These are phyloP conservation scores for Ceratocystiopsis sp. DNA, from an alignment of 2,329 filamentous ascomycete genomes.

Conservation along the genomic window DNA sequence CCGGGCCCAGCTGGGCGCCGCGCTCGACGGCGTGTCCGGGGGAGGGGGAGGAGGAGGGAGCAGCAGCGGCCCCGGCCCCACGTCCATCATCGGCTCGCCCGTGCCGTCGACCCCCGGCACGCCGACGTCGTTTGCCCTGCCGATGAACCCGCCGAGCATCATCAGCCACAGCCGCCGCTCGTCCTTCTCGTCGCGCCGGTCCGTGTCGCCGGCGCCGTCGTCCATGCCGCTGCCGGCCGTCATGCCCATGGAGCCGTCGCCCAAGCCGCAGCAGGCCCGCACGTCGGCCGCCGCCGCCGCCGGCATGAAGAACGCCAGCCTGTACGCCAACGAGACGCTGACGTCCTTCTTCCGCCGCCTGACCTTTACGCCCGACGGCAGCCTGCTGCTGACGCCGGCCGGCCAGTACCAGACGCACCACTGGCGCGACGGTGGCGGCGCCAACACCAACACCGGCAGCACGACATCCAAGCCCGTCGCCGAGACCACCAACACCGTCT, in stretches of 20 bases:
- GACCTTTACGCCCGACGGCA: slow-evolving; percentile 90
- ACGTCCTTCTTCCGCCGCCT: slow-evolving; percentile 92
- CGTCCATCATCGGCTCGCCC: slow-evolving; percentile 45
- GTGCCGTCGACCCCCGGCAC: slow-evolving; percentile 85
- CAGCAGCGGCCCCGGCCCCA: slow-evolving; percentile 32
- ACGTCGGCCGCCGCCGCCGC: not conserved
- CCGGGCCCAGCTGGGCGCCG: slow-evolving; percentile 46
- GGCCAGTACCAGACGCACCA: slow-evolving; percentile 84
- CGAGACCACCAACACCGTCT: slow-evolving; percentile 91
- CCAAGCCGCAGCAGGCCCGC: slow-evolving; percentile 46
- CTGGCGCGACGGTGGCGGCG: too few species aligned
- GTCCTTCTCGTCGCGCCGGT: slow-evolving; percentile 77
- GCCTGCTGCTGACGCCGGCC: slow-evolving; percentile 80
- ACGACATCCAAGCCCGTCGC: slow-evolving; percentile 46
- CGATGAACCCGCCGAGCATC: slow-evolving; percentile 87
- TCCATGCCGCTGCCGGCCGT: slow-evolving; percentile 76
- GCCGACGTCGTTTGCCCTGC: slow-evolving; percentile 70
- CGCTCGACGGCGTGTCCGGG: slow-evolving; percentile 31
- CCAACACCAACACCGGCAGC: slow-evolving; percentile 31
- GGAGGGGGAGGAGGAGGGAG: too few species aligned
- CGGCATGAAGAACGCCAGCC: slow-evolving; percentile 58
- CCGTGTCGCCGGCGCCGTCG: slow-evolving; percentile 82
- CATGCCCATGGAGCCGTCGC: slow-evolving; percentile 82
- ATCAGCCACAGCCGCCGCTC: slow-evolving; percentile 88
- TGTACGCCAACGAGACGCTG: slow-evolving; percentile 92